Evolutionary conservation across 1,284 basidiomycete species (phyloP), one percentile per base, ranked within the genome.

Genomic region (Mycena sp.): DNA sequence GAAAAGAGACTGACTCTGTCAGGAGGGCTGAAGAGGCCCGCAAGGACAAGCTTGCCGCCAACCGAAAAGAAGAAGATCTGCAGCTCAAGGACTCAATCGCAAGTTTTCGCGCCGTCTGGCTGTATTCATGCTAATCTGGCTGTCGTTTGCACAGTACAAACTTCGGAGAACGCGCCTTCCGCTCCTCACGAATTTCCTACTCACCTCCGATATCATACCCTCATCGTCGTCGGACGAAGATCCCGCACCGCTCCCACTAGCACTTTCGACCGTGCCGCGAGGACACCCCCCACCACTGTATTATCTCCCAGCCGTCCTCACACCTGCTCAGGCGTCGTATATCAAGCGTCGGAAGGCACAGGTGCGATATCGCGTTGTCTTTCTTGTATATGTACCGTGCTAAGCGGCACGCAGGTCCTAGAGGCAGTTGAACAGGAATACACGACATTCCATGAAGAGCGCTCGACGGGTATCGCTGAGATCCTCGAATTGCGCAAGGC

Each of bases 1-100:
- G 85, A 74, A 90, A 87, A 83, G 91, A 93, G 76, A 91, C 89
- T 83, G 91, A 92, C 77, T 82, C 87, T 80, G 90, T 92, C 79
- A 87, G 91, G 75, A 83, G 87, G 74, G 87, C 88, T 69, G 91
- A 92, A 81, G 91, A 93, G 77, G 88, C 88, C 63, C 92, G 92
- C 80, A 91, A 90, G 75, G 90, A 92, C 78, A 91, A 91, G 77
- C 86, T 85, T 43, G 69, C 71, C 38, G 90, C 91, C 48, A 91
- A 87, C 75, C 81, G 90, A 65, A 91, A 87, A 74, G 91, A 93
- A 76, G 91, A 93, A 73, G 91, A 93, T 9, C 73, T 92, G 49
- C 89, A 90, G 71, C 81, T 93, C 48, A 90, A 87, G 74, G 90
- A 92, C 70, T 92, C 90, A 3, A 86, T 93, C 68, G 91, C 92